Conservation (phyloP, 768 basidiomycete species). For the Russula emetica region DNA sequence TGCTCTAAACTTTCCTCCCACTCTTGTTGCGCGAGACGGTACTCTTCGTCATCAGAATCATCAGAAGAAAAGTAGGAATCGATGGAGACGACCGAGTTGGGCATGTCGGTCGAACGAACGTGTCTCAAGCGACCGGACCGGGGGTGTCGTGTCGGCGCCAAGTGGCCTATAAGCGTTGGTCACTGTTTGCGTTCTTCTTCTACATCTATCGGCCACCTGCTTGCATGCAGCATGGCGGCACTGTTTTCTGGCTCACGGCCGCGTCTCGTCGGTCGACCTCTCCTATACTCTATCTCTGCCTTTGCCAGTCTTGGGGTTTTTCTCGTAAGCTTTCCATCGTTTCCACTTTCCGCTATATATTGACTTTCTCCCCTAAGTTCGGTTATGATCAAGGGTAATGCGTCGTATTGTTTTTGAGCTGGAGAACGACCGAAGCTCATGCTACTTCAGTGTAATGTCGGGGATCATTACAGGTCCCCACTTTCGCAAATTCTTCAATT, state of each 20-base stretch:
- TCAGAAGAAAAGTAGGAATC: slow-evolving; percentile 49
- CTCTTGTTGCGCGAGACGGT: slow-evolving; percentile 75
- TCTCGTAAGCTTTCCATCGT: slow-evolving; percentile 48
- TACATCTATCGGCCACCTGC: slow-evolving; percentile 15
- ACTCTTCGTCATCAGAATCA: slow-evolving; percentile 64
- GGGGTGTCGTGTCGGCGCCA: not conserved
- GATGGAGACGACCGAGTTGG: slow-evolving; percentile 55
- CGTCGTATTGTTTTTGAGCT: not conserved
- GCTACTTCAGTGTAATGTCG: slow-evolving; percentile 65
- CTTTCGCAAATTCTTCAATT: slow-evolving; percentile 77
- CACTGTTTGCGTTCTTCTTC: slow-evolving; percentile 7
- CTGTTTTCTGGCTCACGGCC: slow-evolving; percentile 34
- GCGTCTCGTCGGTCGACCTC: slow-evolving; percentile 69
- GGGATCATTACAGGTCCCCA: slow-evolving; percentile 87
- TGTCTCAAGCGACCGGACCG: slow-evolving; percentile 1
- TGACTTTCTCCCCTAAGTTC: slow-evolving; percentile 45
- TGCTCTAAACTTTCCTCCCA: slow-evolving; percentile 91
- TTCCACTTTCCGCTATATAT: not conserved
- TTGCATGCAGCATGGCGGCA: slow-evolving; percentile 53
- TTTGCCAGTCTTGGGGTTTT: slow-evolving; percentile 86
- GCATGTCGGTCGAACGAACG: slow-evolving; percentile 42
- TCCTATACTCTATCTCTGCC: slow-evolving; percentile 74
- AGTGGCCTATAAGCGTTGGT: not conserved
- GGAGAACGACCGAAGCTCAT: slow-evolving; percentile 22
- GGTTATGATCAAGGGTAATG: slow-evolving; percentile 83